These are phyloP conservation scores for Neurospora sp. DNA, from an alignment of 495 filamentous ascomycete genomes.

Conservation along the genomic window DNA sequence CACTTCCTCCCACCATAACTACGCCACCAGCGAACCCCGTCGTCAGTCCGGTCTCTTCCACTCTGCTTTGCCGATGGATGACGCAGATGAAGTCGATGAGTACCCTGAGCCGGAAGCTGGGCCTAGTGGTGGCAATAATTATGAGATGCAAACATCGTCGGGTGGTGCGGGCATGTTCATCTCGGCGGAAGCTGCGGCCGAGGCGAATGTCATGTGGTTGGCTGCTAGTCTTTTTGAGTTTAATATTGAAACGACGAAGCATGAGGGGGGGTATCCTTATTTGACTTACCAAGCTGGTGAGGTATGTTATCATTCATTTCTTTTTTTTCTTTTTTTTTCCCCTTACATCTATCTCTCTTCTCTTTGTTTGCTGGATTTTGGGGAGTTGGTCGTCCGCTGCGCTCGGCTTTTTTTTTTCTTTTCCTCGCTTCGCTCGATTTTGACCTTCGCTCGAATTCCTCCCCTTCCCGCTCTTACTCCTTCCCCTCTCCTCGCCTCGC, in stretches of 20 bases:
- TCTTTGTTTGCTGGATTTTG: slow-evolving; percentile 39
- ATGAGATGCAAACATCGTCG: neutral
- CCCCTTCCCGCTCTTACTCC: neutral
- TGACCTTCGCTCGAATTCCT: neutral
- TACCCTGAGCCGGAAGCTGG: neutral
- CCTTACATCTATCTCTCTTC: neutral
- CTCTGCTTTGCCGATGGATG: slow-evolving; percentile 75
- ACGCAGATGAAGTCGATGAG: slow-evolving; percentile 25
- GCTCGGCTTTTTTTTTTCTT: neutral
- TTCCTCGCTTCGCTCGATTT: slow-evolving; percentile 3
- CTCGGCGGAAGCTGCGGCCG: neutral
- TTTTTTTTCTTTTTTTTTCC: no score
- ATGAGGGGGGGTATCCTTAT: slow-evolving; percentile 92
- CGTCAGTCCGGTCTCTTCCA: slow-evolving; percentile 65
- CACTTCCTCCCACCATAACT: neutral
- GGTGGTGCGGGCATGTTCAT: neutral
- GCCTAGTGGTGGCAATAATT: neutral
- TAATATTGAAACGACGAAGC: slow-evolving; percentile 83
- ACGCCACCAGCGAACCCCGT: slow-evolving; percentile 23
- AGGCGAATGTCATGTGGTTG: slow-evolving; percentile 57
- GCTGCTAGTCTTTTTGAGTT: slow-evolving; percentile 94
- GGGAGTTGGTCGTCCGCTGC: slow-evolving; percentile 67
- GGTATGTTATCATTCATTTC: slow-evolving; percentile 29
- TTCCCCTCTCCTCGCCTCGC: neutral
- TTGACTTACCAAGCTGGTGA: slow-evolving; percentile 90